These are phyloP conservation scores for Globisporangium emineosum DNA, from an alignment of 352 stramenopile species.

Conservation along the genomic window DNA sequence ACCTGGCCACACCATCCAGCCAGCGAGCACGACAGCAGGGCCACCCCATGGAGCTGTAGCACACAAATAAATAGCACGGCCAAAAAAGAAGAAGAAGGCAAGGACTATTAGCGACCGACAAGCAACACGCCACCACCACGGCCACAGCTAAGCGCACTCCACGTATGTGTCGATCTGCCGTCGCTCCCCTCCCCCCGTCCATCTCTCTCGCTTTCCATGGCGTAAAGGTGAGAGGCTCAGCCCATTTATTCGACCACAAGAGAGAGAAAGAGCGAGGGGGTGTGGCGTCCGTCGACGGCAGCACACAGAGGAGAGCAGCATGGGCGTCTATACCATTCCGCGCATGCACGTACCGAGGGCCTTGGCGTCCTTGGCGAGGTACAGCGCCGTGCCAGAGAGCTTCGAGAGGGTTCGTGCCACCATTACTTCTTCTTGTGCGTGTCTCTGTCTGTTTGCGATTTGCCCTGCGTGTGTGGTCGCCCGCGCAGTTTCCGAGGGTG, in stretches of 20 bases:
- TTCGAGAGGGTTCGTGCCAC: constrained; percentile 33
- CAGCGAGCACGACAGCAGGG: constrained; percentile 43
- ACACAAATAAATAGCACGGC: neutral
- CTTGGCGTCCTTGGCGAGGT: constrained; percentile 53
- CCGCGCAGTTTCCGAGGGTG: constrained; percentile 10
- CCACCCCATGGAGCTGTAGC: constrained; percentile 47
- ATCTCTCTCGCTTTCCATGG: neutral
- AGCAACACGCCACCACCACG: neutral
- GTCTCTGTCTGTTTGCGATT: constrained; percentile 15
- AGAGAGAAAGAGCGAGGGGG: neutral
- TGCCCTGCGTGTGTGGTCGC: neutral
- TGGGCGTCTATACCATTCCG: neutral
- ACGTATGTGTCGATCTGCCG: neutral
- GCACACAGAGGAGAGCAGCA: neutral
- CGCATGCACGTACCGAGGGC: constrained; percentile 38
- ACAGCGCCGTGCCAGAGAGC: constrained; percentile 35
- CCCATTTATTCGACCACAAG: neutral
- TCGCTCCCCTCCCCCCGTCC: neutral
- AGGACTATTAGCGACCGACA: neutral
- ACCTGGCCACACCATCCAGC: constrained; percentile 70
- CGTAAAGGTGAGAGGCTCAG: neutral
- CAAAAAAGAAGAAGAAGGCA: neutral
- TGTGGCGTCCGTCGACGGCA: neutral
- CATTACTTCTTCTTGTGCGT: constrained; percentile 24
- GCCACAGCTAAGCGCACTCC: neutral